These are phyloP conservation scores for Eutypa lata DNA, from an alignment of 2,329 filamentous ascomycete species.

Conservation along the genomic window DNA sequence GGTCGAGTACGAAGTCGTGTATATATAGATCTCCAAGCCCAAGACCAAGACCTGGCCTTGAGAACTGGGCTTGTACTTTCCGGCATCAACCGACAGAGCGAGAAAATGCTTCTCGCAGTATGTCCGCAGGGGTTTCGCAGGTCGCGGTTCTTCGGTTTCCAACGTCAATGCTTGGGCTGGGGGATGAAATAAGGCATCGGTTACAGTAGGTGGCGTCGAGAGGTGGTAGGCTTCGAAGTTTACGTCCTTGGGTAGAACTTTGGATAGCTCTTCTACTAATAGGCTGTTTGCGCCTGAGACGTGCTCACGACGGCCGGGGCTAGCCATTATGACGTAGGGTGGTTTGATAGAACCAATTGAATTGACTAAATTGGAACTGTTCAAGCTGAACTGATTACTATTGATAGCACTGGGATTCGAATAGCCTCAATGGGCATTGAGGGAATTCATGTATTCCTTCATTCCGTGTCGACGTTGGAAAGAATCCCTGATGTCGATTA, in stretches of 20 bases:
- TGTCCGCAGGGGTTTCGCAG: conserved; percentile 46
- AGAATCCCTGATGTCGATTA: no score
- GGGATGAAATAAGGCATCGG: conserved; percentile 74
- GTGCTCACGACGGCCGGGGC: conserved; percentile 9
- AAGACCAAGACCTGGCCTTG: conserved; percentile 64
- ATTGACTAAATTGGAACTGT: neutral
- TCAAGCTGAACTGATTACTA: neutral
- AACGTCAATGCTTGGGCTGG: conserved; percentile 52
- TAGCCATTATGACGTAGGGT: neutral
- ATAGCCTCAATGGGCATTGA: conserved; percentile 7
- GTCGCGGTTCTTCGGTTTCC: conserved; percentile 56
- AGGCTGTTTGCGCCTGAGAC: conserved; percentile 22
- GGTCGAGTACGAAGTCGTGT: conserved; percentile 74
- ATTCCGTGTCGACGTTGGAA: conserved; percentile 1
- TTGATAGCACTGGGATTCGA: neutral
- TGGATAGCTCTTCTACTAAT: conserved; percentile 40
- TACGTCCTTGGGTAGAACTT: conserved; percentile 50
- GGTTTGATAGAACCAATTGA: neutral
- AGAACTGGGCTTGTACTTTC: conserved; percentile 7
- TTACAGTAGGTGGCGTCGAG: conserved; percentile 76
- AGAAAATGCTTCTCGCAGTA: conserved; percentile 83
- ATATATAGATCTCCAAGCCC: conserved; percentile 84
- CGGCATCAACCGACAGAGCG: conserved; percentile 44
- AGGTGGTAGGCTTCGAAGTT: conserved; percentile 77
- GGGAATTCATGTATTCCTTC: neutral